These are phyloP conservation scores for Agastache rugosa DNA, from an alignment of 257 asterid genomes.

Conservation along the genomic window DNA sequence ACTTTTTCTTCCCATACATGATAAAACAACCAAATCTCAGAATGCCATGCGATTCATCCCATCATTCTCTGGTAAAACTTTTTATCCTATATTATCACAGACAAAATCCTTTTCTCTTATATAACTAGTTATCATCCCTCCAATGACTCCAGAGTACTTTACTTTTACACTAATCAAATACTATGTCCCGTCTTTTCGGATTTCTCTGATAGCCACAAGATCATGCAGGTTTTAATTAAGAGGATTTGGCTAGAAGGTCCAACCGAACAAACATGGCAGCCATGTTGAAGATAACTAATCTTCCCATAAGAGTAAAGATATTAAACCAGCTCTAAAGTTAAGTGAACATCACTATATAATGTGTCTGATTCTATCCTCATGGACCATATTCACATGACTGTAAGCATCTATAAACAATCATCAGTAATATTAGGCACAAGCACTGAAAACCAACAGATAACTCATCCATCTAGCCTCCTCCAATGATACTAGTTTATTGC, in stretches of 20 bases:
- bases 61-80: background rate
- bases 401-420: slow-evolving; percentile 6
- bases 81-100: background rate
- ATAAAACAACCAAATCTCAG: background rate
- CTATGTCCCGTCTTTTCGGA: background rate
- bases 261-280: background rate
- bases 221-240: background rate
- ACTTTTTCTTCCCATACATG: slow-evolving; percentile 1
- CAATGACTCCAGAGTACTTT: background rate
- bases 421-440: background rate
- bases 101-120: background rate
- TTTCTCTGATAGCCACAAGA: background rate
- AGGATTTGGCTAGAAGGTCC: slow-evolving; percentile 10
- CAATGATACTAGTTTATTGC: slow-evolving; percentile 3
- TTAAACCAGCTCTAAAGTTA: slow-evolving; percentile 24
- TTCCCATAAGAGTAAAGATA: background rate
- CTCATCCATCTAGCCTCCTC: slow-evolving; percentile 18
- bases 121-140: background rate
- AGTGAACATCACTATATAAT: slow-evolving; percentile 11
- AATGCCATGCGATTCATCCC: background rate
- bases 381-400: slow-evolving; percentile 27
- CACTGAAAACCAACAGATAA: background rate
- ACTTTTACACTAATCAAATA: slow-evolving; percentile 8
- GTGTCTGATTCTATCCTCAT: slow-evolving; percentile 11
- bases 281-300: slow-evolving; percentile 12